phyloP scores from a whole-genome alignment of 805 yeast species.

The Vanderwaltozyma yarrowii region DNA sequence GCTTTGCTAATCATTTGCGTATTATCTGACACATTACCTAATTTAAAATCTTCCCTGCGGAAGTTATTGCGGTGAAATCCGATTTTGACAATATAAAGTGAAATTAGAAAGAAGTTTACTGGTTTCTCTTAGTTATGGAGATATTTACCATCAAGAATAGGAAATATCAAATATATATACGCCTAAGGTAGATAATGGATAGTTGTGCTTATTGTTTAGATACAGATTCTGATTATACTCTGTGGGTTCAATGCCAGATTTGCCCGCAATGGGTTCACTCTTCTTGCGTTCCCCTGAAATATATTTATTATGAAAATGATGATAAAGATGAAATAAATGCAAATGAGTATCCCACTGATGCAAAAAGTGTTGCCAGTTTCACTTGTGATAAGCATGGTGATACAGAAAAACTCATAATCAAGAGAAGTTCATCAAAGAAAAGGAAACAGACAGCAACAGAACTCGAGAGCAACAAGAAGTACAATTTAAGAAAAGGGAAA shows the following conservation, averaged over 20 bases:
- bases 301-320: neutral
- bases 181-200: too few species aligned
- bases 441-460: neutral
- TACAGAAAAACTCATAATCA: neutral
- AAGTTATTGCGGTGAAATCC: too few species aligned
- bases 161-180: too few species aligned
- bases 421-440: neutral
- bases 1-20: too few species aligned
- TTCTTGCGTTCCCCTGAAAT: neutral
- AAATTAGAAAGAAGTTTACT: too few species aligned
- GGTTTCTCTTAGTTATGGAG: too few species aligned
- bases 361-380: neutral
- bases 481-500: constrained; percentile 43
- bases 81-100: too few species aligned
- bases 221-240: neutral
- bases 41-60: too few species aligned
- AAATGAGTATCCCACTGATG: neutral
- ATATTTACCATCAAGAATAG: too few species aligned
- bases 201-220: too few species aligned
- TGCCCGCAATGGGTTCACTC: constrained; percentile 1
- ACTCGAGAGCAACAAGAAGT: constrained; percentile 29
- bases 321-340: too few species aligned
- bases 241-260: neutral
- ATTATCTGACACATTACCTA: too few species aligned
- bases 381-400: neutral